These are phyloP conservation scores for Cupressus sempervirens DNA, from an alignment of 75 land plant genomes.

Conservation along the genomic window DNA sequence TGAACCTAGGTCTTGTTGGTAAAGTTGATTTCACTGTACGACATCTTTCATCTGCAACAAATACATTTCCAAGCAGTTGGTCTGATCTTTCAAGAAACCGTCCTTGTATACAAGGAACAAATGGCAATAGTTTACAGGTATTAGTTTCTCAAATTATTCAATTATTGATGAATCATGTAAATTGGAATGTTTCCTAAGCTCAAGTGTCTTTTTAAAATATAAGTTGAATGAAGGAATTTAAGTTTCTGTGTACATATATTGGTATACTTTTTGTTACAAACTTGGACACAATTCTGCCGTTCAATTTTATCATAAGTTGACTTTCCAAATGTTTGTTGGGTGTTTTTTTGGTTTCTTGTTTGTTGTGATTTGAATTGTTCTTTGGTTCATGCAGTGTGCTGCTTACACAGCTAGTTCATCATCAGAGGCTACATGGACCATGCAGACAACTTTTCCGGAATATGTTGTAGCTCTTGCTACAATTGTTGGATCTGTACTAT, in stretches of 20 bases:
- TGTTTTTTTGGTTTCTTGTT: neutral
- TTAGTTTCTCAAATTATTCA: neutral
- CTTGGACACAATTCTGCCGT: neutral
- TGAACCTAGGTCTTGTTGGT: slow-evolving; percentile 63
- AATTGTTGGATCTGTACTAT: slow-evolving; percentile 92
- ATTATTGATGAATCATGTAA: neutral
- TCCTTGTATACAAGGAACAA: slow-evolving; percentile 50
- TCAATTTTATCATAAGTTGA: neutral
- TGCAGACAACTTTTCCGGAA: slow-evolving; percentile 86
- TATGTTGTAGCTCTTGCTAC: slow-evolving; percentile 94
- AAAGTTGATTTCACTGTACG: slow-evolving; percentile 93
- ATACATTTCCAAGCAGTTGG: slow-evolving; percentile 59
- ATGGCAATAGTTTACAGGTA: slow-evolving; percentile 21
- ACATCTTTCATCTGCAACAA: slow-evolving; percentile 64
- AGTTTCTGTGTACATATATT: neutral
- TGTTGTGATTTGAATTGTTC: neutral
- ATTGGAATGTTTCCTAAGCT: slow-evolving; percentile 4
- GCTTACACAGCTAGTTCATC: slow-evolving; percentile 63
- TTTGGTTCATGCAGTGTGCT: slow-evolving; percentile 55
- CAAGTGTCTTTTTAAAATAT: neutral
- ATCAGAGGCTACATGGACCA: slow-evolving; percentile 79
- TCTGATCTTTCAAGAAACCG: slow-evolving; percentile 41
- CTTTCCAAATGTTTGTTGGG: neutral
- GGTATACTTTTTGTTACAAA: neutral
- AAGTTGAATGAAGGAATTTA: neutral